Evolutionary conservation across 768 basidiomycete species (phyloP).

Genomic region (Trametes sanguinea): DNA sequence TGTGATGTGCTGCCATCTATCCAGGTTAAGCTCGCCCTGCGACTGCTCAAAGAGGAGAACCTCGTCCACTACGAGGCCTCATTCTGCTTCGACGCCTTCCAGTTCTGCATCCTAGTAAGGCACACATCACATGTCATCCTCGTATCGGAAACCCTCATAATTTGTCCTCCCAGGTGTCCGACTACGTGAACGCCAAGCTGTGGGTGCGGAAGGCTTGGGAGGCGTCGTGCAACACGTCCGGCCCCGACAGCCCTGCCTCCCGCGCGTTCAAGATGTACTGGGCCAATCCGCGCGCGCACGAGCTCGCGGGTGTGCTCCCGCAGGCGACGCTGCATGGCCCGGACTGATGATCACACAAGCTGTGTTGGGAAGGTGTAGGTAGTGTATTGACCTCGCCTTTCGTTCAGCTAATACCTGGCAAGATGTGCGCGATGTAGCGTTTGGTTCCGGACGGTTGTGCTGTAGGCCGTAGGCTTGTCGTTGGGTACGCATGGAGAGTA

Average conservation of each 20-base stretch:
- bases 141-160: neutral
- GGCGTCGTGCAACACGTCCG: conserved; percentile 22
- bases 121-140: neutral
- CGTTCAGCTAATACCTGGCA: too few relatives aligned
- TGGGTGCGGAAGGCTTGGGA: conserved; percentile 28
- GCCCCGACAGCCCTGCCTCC: conserved; percentile 24
- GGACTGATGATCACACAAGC: conserved; percentile 6
- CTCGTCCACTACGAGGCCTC: conserved; percentile 32
- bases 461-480: too few relatives aligned
- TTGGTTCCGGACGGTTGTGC: too few relatives aligned
- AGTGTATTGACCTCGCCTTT: too few relatives aligned
- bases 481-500: too few relatives aligned
- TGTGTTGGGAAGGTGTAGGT: too few relatives aligned
- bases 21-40: conserved; percentile 31
- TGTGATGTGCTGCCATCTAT: neutral
- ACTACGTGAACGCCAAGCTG: conserved; percentile 24
- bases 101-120: conserved; percentile 32
- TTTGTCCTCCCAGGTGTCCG: conserved; percentile 17
- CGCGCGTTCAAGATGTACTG: conserved; percentile 36
- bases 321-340: conserved; percentile 28
- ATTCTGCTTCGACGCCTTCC: conserved; percentile 35
- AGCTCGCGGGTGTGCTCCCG: conserved; percentile 26
- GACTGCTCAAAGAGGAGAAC: conserved; percentile 29
- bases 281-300: conserved; percentile 33
- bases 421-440: too few relatives aligned